A percentile compares a stretch with the other conserved stretches of the same genome.
phyloP scores from a whole-genome alignment of 805 yeast species.

The Kuraishia floccosa region DNA sequence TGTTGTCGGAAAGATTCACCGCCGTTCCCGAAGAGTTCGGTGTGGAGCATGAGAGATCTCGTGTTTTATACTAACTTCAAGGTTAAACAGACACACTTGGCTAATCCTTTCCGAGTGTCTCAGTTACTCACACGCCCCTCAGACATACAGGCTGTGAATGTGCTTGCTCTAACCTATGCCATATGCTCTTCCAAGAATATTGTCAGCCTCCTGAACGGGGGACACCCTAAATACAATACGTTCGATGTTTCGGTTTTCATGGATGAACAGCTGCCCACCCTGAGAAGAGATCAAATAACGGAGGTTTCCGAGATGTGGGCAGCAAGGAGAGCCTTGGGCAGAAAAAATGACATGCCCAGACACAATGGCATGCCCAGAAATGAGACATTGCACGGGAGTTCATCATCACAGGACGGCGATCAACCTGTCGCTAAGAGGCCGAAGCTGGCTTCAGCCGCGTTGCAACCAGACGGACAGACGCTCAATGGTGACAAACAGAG shows the following conservation, averaged over 20 bases:
- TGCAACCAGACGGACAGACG: no score
- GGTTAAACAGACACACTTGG: background rate
- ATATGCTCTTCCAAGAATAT: background rate
- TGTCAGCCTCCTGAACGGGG: background rate
- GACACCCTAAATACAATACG: background rate
- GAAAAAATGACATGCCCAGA: no score
- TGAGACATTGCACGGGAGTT: no score
- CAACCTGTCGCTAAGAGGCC: no score
- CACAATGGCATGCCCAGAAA: no score
- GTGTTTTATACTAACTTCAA: background rate
- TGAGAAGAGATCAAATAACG: no score
- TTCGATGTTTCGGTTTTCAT: constrained; percentile 1
- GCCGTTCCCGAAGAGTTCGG: background rate
- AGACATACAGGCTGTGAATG: background rate
- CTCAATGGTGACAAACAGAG: no score
- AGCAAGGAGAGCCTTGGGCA: no score
- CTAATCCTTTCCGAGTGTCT: background rate
- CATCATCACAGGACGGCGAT: no score
- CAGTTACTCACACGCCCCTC: background rate
- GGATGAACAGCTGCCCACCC: no score
- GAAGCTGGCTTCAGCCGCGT: no score
- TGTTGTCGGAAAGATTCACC: background rate
- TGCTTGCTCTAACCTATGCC: background rate
- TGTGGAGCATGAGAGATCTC: background rate
- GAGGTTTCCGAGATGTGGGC: no score